phyloP scores from a whole-genome alignment of 441 rosid genomes.

The Omphalea diandra region DNA sequence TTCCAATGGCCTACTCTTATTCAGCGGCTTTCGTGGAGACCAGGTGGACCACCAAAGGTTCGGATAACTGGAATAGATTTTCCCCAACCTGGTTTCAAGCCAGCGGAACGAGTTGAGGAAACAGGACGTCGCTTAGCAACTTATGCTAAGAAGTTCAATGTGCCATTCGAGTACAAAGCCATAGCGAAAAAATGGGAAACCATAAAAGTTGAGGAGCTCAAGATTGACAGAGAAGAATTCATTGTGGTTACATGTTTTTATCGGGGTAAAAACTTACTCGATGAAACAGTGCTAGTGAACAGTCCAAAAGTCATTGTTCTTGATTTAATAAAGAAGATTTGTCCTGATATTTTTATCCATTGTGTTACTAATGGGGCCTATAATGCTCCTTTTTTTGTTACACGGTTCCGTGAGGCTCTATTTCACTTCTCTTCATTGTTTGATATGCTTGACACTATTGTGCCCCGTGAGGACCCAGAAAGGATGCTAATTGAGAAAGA shows the following conservation, averaged over 20 bases:
- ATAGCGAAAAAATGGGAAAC: slow-evolving; percentile 66
- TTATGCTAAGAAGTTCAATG: slow-evolving; percentile 44
- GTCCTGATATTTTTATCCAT: slow-evolving; percentile 67
- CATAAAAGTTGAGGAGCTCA: slow-evolving; percentile 61
- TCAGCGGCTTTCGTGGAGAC: slow-evolving; percentile 36
- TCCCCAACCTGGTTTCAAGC: slow-evolving; percentile 56
- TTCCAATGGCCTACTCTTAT: slow-evolving; percentile 64
- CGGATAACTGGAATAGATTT: slow-evolving; percentile 63
- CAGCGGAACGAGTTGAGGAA: slow-evolving; percentile 59
- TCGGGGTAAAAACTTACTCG: slow-evolving; percentile 70
- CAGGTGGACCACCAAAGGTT: slow-evolving; percentile 53
- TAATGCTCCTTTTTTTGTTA: slow-evolving; percentile 85
- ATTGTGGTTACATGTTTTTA: slow-evolving; percentile 62
- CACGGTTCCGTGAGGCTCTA: slow-evolving; percentile 79
- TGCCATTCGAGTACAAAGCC: slow-evolving; percentile 57
- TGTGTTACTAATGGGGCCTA: slow-evolving; percentile 68
- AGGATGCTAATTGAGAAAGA: slow-evolving; percentile 81
- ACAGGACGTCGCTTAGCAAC: slow-evolving; percentile 55
- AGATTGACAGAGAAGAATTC: slow-evolving; percentile 48
- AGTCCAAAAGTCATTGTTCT: slow-evolving; percentile 68
- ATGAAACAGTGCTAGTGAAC: slow-evolving; percentile 63
- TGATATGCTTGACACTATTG: slow-evolving; percentile 81
- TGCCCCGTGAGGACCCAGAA: slow-evolving; percentile 65
- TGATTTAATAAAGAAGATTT: slow-evolving; percentile 56
- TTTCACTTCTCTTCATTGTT: slow-evolving; percentile 89